These are phyloP conservation scores for Paratinospora sagittata DNA, from an alignment of 164 flowering plant species.

Conservation along the genomic window DNA sequence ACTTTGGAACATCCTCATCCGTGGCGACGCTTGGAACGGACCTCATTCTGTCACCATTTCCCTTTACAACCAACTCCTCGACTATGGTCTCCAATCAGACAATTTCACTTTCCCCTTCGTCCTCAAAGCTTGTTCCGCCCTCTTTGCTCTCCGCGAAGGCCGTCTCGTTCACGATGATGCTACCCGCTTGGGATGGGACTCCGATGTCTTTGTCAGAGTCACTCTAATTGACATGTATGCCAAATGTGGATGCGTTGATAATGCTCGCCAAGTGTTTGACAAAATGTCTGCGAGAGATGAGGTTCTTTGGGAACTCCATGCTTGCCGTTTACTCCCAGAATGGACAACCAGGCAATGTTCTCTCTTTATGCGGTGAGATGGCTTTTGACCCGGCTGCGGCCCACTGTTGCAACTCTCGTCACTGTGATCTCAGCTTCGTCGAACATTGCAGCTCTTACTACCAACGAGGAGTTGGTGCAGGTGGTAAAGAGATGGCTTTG, in stretches of 20 bases:
- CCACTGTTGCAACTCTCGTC: constrained; percentile 9
- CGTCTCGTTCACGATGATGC: too few species aligned
- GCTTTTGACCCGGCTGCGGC: too few species aligned
- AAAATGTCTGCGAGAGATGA: constrained; percentile 10
- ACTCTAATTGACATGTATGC: too few species aligned
- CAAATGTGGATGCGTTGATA: constrained; percentile 4
- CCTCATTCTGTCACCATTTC: constrained; percentile 4
- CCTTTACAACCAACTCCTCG: constrained; percentile 10
- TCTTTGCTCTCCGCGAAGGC: constrained; percentile 8
- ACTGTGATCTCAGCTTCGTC: constrained; percentile 13
- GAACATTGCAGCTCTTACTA: constrained; percentile 11
- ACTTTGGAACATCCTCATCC: constrained; percentile 15
- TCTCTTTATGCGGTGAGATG: too few species aligned
- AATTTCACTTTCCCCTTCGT: constrained; percentile 15
- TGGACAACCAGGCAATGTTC: constrained; percentile 7
- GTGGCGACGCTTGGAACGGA: constrained; percentile 11
- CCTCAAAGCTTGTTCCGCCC: constrained; percentile 11
- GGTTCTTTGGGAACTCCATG: constrained; percentile 15
- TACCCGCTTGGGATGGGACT: too few species aligned
- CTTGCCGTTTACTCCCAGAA: constrained; percentile 14
- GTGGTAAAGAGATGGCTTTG: too few species aligned
- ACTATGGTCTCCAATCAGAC: constrained; percentile 7
- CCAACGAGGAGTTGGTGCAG: too few species aligned
- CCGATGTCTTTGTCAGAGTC: too few species aligned
- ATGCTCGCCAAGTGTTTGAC: constrained; percentile 10